Evolutionary conservation across 2,329 filamentous ascomycete species (phyloP).

Genomic region (Huntiella decipiens): DNA sequence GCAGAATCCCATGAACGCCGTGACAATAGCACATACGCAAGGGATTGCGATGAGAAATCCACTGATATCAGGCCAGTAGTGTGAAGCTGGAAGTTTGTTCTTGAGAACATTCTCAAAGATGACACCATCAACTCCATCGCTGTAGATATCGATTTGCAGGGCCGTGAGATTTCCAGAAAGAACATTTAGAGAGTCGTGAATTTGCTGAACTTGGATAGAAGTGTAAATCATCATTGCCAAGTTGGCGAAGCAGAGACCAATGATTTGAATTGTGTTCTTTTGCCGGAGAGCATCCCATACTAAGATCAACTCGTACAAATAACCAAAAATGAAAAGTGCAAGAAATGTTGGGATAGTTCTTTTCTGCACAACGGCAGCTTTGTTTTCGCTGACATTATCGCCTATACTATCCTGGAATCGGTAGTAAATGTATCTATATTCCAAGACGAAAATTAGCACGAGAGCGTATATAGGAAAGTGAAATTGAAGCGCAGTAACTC

Average conservation of each 20-base stretch:
- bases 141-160: constrained; percentile 6
- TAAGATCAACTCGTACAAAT: constrained; percentile 74
- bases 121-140: not conserved
- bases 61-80: constrained; percentile 50
- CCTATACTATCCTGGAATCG: constrained; percentile 53
- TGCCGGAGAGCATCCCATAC: constrained; percentile 84
- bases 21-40: constrained; percentile 59
- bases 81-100: constrained; percentile 23
- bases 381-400: constrained; percentile 20
- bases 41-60: constrained; percentile 75
- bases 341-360: constrained; percentile 84
- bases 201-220: constrained; percentile 81
- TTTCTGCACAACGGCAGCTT: constrained; percentile 26
- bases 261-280: constrained; percentile 97
- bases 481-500: constrained; percentile 19
- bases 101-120: constrained; percentile 13
- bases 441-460: not conserved
- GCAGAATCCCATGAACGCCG: constrained; percentile 52
- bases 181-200: constrained; percentile 46
- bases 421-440: constrained; percentile 64
- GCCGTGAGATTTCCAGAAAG: constrained; percentile 6
- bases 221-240: constrained; percentile 82
- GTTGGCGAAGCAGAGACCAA: constrained; percentile 86
- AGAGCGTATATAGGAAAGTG: not conserved
- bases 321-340: constrained; percentile 92